These are phyloP conservation scores for Verticillium nubilum DNA, from an alignment of 2,329 filamentous ascomycete genomes.

Conservation along the genomic window DNA sequence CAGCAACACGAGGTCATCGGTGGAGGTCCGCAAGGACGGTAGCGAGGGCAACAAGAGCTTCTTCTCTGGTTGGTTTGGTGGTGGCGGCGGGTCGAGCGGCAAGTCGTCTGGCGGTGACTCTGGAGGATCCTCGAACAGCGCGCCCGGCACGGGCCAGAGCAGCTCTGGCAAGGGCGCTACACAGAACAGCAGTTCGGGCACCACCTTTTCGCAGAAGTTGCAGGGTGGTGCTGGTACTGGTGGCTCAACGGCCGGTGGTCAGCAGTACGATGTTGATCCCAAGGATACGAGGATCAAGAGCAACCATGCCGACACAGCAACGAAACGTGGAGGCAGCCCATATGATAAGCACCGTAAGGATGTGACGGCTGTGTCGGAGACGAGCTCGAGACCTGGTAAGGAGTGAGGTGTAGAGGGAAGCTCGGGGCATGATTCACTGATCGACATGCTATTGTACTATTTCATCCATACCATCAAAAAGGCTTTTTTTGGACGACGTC, in stretches of 20 bases:
- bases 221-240: conserved; percentile 18
- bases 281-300: conserved; percentile 10
- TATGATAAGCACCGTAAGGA: conserved; percentile 12
- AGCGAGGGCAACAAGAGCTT: background rate
- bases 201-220: conserved; percentile 6
- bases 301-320: conserved; percentile 8
- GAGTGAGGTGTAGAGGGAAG: too few relatives aligned
- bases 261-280: conserved; percentile 1
- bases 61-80: background rate
- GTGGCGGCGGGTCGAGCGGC: background rate
- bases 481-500: too few relatives aligned
- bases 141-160: background rate
- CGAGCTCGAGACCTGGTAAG: background rate
- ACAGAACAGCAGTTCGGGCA: background rate
- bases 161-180: background rate
- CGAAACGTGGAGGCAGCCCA: conserved; percentile 9
- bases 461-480: too few relatives aligned
- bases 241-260: conserved; percentile 11
- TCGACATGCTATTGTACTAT: too few relatives aligned
- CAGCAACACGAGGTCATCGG: conserved; percentile 10
- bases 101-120: background rate
- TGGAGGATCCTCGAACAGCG: background rate
- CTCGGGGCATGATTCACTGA: too few relatives aligned
- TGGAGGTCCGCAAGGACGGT: conserved; percentile 2
- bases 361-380: conserved; percentile 2